Evolutionary conservation across 2,329 filamentous ascomycete genomes (phyloP).

Genomic region (Pseudogymnoascus sp.): DNA sequence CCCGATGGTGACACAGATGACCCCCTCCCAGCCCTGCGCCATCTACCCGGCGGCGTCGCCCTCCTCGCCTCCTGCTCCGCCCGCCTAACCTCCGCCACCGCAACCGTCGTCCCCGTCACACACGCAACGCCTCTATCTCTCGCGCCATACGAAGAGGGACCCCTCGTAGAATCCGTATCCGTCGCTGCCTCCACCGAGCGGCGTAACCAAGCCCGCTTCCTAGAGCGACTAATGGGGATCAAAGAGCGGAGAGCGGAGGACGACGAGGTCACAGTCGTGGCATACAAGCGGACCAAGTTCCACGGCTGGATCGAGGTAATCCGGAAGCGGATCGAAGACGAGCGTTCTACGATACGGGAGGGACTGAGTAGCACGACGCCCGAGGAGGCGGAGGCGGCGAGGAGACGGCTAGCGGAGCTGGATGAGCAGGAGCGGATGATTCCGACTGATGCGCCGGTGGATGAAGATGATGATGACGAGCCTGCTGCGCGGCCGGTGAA

Average conservation of each 20-base stretch:
- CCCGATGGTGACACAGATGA: constrained; percentile 33
- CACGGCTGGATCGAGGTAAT: constrained; percentile 17
- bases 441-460: neutral
- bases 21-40: constrained; percentile 39
- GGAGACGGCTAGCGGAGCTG: constrained; percentile 1
- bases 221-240: constrained; percentile 55
- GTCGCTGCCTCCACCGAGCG: constrained; percentile 23
- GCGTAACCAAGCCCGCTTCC: constrained; percentile 43
- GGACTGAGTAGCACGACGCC: neutral
- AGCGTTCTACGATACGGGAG: constrained; percentile 15
- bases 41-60: constrained; percentile 52
- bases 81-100: constrained; percentile 51
- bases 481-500: constrained; percentile 1
- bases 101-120: constrained; percentile 8
- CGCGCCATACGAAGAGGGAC: neutral
- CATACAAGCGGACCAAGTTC: constrained; percentile 27
- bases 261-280: constrained; percentile 56
- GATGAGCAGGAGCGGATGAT: constrained; percentile 10
- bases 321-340: constrained; percentile 14
- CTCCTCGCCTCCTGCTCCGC: constrained; percentile 62
- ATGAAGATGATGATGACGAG: neutral
- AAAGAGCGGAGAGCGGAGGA: constrained; percentile 56
- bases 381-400: neutral
- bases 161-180: constrained; percentile 9
- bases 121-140: neutral